Evolutionary conservation across 73 alveolate species (phyloP).

Genomic region (Symbiodinium pilosum): DNA sequence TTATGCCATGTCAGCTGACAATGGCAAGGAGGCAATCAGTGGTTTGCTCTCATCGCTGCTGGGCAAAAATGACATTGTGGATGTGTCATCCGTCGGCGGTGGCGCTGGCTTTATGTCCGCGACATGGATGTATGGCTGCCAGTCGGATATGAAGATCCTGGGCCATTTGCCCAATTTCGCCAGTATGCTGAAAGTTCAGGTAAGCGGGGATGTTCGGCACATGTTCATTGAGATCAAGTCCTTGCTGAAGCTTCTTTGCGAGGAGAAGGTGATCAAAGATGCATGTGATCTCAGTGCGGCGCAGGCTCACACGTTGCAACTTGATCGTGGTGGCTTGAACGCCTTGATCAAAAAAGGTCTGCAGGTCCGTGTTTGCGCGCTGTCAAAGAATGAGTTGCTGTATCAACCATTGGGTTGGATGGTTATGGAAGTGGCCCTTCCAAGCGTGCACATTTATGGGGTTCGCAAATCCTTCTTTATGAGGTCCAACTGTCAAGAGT

Average conservation of each 20-base stretch:
- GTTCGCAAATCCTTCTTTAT: slow-evolving; percentile 16
- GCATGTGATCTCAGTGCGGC: not conserved
- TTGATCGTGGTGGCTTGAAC: not conserved
- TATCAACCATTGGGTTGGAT: slow-evolving; percentile 34
- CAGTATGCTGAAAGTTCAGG: not conserved
- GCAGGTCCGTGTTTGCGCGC: not conserved
- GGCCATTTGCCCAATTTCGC: slow-evolving; percentile 17
- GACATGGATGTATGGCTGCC: slow-evolving; percentile 17
- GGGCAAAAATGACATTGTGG: not conserved
- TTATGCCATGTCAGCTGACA: not conserved
- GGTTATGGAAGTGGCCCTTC: not conserved
- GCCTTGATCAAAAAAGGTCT: not conserved
- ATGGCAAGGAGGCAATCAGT: too few species aligned
- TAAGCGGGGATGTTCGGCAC: slow-evolving; percentile 28
- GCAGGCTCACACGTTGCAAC: not conserved
- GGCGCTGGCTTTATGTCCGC: not conserved
- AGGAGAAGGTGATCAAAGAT: not conserved
- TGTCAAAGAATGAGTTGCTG: not conserved
- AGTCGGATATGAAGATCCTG: not conserved
- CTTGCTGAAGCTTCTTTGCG: not conserved
- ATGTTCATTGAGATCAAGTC: not conserved
- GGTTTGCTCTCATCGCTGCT: not conserved
- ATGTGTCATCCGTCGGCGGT: not conserved
- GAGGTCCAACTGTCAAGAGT: not conserved
- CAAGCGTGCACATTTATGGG: slow-evolving; percentile 13